Evolutionary conservation across 1,139 yeast species (phyloP), one percentile per base, ranked within the genome.

Genomic region (Kodamaea sp.): DNA sequence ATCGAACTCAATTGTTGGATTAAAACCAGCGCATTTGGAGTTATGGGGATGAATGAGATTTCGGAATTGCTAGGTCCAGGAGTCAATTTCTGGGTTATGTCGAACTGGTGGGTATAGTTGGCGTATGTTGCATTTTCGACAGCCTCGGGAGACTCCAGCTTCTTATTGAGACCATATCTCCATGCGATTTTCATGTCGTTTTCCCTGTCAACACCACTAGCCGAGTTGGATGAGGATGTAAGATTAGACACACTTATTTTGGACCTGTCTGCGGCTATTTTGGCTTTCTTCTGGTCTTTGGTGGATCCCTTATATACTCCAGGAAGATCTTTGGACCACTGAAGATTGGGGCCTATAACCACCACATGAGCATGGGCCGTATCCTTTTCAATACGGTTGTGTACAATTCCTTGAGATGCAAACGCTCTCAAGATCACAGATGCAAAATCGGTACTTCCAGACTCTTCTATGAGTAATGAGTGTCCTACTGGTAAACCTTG

Each of bases 401-500:
- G 96, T 2, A 79, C 53, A 3, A 89, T 63, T 9, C 97, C 96
- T 54, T 87, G 95, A 0, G 95, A 74, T 1, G 87, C 81, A 66
- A 81, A 86, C 3, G 80, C 69, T 43, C 92, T 77, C 24, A 82
- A 57, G 24, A 92, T 48, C 9, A 86, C 80, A n/a, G 89, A 75
- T 3, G 85, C 73, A 55, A 89, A 92, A 53, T 92, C 97, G 0
- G 98, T 90, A 11, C 94, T 82, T 0, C 96, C 95, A 10, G 79
- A 74, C 54, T 92, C 98, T 54, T 88, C 92, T 3, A 92, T 55
- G 12, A 90, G 57, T 27, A 89, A 54, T 5, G 86, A 72, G 10
- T 73, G 61, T 1, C 96, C 96, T 12, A 87, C 50, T 1, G 97
- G 97, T 11, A 90, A 55, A 0, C 98, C 98, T 41, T 79, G 87